Conservation (phyloP, 2,329 filamentous ascomycete genomes). For the Thermoascus crustaceus region DNA sequence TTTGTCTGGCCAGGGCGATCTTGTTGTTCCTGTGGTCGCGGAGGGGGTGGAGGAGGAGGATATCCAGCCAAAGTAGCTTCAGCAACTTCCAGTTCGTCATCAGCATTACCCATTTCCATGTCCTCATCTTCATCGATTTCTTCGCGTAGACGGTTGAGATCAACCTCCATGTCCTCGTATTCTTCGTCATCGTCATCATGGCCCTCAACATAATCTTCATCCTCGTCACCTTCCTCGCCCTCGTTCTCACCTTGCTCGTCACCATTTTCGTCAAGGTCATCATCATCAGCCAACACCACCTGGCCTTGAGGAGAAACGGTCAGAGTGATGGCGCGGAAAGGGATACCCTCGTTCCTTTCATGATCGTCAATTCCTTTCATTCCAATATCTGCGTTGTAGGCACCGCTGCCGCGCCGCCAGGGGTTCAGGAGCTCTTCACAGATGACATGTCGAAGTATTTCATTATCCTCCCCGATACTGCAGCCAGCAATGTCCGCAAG, state of each 20-base stretch:
- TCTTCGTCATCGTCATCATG: conserved; percentile 24
- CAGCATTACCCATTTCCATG: conserved; percentile 47
- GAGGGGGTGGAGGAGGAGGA: conserved; percentile 57
- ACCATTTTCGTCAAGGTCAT: conserved; percentile 28
- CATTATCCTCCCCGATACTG: conserved; percentile 68
- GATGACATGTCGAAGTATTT: conserved; percentile 70
- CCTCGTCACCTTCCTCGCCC: conserved; percentile 33
- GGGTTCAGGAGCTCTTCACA: conserved; percentile 86
- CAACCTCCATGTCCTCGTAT: conserved; percentile 18
- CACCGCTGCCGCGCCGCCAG: conserved; percentile 80
- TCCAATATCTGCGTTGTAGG: conserved; percentile 68
- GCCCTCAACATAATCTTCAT: conserved; percentile 42
- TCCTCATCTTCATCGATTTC: conserved; percentile 34
- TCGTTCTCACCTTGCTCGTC: conserved; percentile 28
- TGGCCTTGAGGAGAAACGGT: conserved; percentile 35
- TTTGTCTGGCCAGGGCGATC: conserved; percentile 9
- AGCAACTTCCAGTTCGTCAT: conserved; percentile 63
- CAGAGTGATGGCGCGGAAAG: conserved; percentile 32
- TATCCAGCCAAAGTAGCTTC: conserved; percentile 74
- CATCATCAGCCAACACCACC: conserved; percentile 35
- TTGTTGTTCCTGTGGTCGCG: conserved; percentile 20
- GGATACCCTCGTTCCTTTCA: conserved; percentile 50
- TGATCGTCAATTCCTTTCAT: conserved; percentile 76
- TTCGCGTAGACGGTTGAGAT: conserved; percentile 14
- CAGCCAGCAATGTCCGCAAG: conserved; percentile 86